Evolutionary conservation across 225 moss, liverwort and hornwort genomes (phyloP), one percentile per base, ranked within the genome.

Genomic region (Marchantia paleacea): DNA sequence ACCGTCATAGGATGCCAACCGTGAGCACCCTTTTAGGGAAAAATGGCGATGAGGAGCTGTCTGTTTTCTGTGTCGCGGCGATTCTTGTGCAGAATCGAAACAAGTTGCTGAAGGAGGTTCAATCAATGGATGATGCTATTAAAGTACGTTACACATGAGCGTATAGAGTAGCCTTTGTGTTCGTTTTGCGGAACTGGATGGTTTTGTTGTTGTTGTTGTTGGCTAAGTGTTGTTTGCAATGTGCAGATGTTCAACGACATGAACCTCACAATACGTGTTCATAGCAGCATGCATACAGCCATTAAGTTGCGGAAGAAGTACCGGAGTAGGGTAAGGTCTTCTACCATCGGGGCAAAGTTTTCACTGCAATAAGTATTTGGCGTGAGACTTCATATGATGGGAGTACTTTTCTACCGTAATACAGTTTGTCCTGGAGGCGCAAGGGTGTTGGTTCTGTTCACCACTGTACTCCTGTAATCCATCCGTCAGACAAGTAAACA

Each of bases 251-350:
- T 95, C 81, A 95, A 95, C 76, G 93, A 92, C 49, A 84, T 89
- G 90, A 89, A 90, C 52, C 75, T 95, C 79, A 87, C 89, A 71
- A 87, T 93, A 5, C 90, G 90, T 77, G 93, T 95, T 63, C 89
- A 93, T 80, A 91, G 85, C 88, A 91, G 90, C 76, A 87, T 95
- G 75, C 90, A 92, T 4, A 81, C 82, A 20, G 95, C 95, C 50
- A 86, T 91, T 15, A 95, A 93, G 66, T 78, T 95, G 84, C 91
- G 95, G 63, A 95, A 95, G 83, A 89, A 84, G 58, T 95, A 95
- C 61, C 89, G 78, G 75, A 90, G 66, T 80, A 89, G 89, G 89
- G 92, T 92, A 85, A 72, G 77, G 71, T 53, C 77, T 71, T 58
- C 77, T 16, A 47, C 62, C 70, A 39, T 77, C 66, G 60, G n/a